Base-by-base conservation (phyloP, 352 stramenopile genomes). In the Globisporangium uncinulatum region DNA sequence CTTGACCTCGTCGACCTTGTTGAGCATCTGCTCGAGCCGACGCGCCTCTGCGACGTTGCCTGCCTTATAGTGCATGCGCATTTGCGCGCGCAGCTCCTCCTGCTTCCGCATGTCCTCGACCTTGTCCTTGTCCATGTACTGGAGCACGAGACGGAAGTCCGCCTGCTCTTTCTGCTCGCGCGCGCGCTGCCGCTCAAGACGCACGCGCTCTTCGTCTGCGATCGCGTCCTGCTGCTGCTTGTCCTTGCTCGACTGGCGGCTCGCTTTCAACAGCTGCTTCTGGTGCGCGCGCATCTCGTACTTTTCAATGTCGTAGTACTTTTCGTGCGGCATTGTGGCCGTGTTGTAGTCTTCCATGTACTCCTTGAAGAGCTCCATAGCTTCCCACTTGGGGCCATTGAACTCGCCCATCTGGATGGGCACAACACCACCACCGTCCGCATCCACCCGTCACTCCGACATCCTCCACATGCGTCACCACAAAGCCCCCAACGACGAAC, bases 291-390 rank as follows among this genome's bases (percentile, higher is more conserved):
- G 79, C 85, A 98, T 95, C 81, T 99, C 96, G 90, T 97, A 99
- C 63, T 96, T 96, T 48, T 98, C 94, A 51, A 98, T 93, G 71
- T 99, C 86, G 65, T 98, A 98, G 79, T 98, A 99, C 63, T 99
- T 99, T 19, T 97, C 82, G 63, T 99, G 94, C 0, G 96, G 94
- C 34, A 99, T 63, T 11, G 96, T 99, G 39, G 90, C 95, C 34
- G 96, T 99, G 73, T 99, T 99, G 85, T 95, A 99, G 79, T 99
- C 96, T 73, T 99, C 96, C 67, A 96, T 95, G 79, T 98, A 97
- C 69, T 92, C 81, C 34, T 86, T 83, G 61, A 97, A 97, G 49
- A 93, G 71, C 67, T 97, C 83, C 81, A 94, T 93, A 20, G 83
- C 79, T 50, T 96, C 80, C 71, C 79, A 89, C 65, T 94, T 93